A percentile compares a stretch with the other conserved stretches of the same genome.
Conservation (phyloP, 306 rosid genomes). For the Glycine tomentella region DNA sequence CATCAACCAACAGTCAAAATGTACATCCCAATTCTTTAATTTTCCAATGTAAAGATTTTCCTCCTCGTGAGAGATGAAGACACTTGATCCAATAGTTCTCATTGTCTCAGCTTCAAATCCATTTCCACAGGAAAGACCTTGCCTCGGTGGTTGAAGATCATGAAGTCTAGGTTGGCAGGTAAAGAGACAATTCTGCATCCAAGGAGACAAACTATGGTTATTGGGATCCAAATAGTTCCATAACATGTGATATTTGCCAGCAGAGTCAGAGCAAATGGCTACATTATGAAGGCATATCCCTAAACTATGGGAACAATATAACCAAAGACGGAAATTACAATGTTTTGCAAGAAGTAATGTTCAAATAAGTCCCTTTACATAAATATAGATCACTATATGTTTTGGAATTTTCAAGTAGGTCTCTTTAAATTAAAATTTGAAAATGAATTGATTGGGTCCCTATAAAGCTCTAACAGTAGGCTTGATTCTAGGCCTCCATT, state of each 20-base stretch:
- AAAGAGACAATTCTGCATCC: constrained; percentile 77
- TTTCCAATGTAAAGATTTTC: not conserved
- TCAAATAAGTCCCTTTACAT: not conserved
- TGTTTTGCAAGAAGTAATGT: constrained; percentile 12
- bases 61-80: not conserved
- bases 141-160: constrained; percentile 89
- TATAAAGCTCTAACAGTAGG: not conserved
- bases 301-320: constrained; percentile 8
- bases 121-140: constrained; percentile 60
- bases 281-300: not conserved
- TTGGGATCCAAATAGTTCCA: not conserved
- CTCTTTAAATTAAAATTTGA: not conserved
- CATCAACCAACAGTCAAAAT: constrained; percentile 44
- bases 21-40: constrained; percentile 16
- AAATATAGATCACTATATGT: not conserved
- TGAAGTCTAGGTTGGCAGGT: constrained; percentile 80
- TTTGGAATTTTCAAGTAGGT: too few relatives aligned
- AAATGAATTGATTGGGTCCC: not conserved
- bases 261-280: not conserved
- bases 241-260: not conserved
- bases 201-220: constrained; percentile 38
- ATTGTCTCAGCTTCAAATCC: constrained; percentile 75
- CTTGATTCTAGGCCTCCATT: too few relatives aligned
- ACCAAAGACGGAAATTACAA: constrained; percentile 25
- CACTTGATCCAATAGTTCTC: constrained; percentile 38